Evolutionary conservation across 805 yeast genomes (phyloP).

Genomic region (Candida ulmi): DNA sequence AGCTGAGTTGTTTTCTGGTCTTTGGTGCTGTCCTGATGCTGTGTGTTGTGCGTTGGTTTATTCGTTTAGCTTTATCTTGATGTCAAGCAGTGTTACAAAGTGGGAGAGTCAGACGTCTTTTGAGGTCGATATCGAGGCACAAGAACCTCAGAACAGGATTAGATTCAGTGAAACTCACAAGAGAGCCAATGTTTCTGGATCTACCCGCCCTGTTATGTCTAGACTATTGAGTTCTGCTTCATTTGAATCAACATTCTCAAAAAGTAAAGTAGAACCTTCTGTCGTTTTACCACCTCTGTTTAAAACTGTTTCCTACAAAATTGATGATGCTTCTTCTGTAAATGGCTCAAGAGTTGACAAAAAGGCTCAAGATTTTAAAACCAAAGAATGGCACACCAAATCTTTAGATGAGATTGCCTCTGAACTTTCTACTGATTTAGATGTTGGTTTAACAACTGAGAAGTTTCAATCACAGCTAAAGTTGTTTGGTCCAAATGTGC

Average conservation of each 20-base stretch:
- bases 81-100: neutral
- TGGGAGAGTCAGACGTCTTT: neutral
- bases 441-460: slow-evolving; percentile 21
- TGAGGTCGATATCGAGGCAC: neutral
- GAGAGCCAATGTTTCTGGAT: neutral
- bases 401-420: slow-evolving; percentile 20
- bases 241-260: slow-evolving; percentile 1
- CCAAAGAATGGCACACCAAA: slow-evolving; percentile 28
- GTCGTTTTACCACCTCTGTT: slow-evolving; percentile 31
- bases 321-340: slow-evolving; percentile 21
- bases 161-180: neutral
- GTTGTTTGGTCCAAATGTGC: slow-evolving; percentile 30
- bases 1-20: too few relatives aligned
- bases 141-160: neutral
- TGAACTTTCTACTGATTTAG: slow-evolving; percentile 18
- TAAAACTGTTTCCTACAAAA: slow-evolving; percentile 32
- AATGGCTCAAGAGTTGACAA: slow-evolving; percentile 11
- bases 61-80: neutral
- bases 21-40: too few relatives aligned
- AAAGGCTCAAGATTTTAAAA: slow-evolving; percentile 20
- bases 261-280: slow-evolving; percentile 20
- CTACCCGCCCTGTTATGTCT: neutral
- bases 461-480: slow-evolving; percentile 8
- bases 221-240: slow-evolving; percentile 2
- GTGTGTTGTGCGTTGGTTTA: too few relatives aligned